phyloP scores from a whole-genome alignment of 768 basidiomycete genomes.

The Tylopilus intermedius region DNA sequence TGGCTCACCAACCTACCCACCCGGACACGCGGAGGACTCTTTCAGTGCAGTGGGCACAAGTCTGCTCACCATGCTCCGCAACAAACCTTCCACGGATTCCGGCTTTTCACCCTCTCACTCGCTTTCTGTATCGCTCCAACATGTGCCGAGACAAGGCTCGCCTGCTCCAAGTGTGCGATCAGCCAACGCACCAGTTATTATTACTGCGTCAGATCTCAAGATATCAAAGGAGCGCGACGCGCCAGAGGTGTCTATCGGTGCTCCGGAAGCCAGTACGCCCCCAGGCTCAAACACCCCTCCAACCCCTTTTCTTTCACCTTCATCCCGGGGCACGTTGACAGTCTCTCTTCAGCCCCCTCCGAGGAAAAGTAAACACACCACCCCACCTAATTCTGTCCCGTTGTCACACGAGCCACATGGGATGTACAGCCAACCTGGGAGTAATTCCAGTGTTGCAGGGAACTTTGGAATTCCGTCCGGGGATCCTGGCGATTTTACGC shows the following conservation, averaged over 20 bases:
- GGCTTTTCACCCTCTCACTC: constrained; percentile 24
- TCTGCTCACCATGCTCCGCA: constrained; percentile 48
- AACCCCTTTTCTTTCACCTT: constrained; percentile 26
- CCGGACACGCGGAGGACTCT: constrained; percentile 44
- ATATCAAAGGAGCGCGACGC: constrained; percentile 36
- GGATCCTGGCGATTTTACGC: constrained; percentile 7
- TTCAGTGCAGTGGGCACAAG: constrained; percentile 53
- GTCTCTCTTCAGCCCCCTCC: constrained; percentile 35
- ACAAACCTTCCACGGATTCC: constrained; percentile 33
- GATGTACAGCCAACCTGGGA: constrained; percentile 24
- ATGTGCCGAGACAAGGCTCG: constrained; percentile 14
- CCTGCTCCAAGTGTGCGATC: constrained; percentile 27
- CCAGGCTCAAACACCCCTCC: constrained; percentile 21
- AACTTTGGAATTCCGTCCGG: constrained; percentile 25
- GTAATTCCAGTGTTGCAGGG: constrained; percentile 29
- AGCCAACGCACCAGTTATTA: constrained; percentile 15
- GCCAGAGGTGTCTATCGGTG: constrained; percentile 13
- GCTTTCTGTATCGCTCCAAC: constrained; percentile 29
- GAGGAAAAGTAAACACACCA: constrained; percentile 22
- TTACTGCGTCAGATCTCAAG: constrained; percentile 32
- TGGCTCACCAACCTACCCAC: constrained; percentile 40
- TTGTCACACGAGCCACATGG: constrained; percentile 8
- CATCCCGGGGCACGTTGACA: constrained; percentile 28
- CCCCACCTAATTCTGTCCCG: not conserved
- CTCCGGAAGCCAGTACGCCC: constrained; percentile 25